Base-by-base conservation (phyloP, 352 stramenopile species). In the Globisporangium mamillatum region DNA sequence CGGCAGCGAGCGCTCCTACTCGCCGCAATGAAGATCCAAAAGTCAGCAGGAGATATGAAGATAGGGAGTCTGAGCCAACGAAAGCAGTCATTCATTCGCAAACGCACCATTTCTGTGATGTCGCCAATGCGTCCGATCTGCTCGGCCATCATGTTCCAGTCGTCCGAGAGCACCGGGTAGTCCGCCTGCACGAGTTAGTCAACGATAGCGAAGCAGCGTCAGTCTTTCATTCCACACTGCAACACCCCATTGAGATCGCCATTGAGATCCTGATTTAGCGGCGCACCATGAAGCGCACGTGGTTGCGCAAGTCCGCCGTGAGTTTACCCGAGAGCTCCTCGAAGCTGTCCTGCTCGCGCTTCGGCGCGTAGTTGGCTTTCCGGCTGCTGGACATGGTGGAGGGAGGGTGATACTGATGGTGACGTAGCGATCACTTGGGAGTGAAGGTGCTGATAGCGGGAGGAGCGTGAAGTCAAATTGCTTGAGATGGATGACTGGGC, bases 141-240 rank as follows among this genome's bases (percentile, higher is more conserved):
- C 63, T 93, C 81, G 0, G 91, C 89, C 91, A 97, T 97, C 60
- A 84, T 69, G 57, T 86, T 91, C 91, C 91, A 97, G 63, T 89
- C 78, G 60, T 95, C 87, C 29, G 88, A 94, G 32, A 97, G 79
- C 62, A 97, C 81, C 4, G 88, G 89, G 65, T 94, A 97, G 69
- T 93, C 84, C 4, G 81, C 84, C 84, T 92, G 50, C 27, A 44
- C 4, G 36, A 44, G 10, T 32, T 32, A 44, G 36, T 44, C 36
- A 44, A 14, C 36, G 14, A 44, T 8, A 44, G 10, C 3, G 36
- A 44, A 44, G 10, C 36, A 25, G 38, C 1, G 18, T 53, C 38
- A 55, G 38, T 20, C 20, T 18, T 16, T 29, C 48, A 7, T 57
- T 18, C 5, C 10, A 6, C 9, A 27, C n/a, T 55, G 1, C 4